Conservation (phyloP, 306 rosid genomes). For the Dalbergia oliveri region DNA sequence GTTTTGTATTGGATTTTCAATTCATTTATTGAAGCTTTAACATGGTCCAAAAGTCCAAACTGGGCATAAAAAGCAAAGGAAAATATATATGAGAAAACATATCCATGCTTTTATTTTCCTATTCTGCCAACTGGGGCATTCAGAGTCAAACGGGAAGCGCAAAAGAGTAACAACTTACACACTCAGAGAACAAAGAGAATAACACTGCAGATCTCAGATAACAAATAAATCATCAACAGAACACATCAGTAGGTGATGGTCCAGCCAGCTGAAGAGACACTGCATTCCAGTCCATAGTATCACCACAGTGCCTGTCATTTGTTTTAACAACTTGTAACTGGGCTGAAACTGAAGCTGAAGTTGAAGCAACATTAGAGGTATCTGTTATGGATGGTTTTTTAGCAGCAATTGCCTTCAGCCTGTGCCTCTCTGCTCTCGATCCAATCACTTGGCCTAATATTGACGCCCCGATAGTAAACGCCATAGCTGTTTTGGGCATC, state of each 20-base stretch:
- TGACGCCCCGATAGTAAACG: slow-evolving; percentile 95
- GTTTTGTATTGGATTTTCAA: background rate
- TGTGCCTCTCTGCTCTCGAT: slow-evolving; percentile 87
- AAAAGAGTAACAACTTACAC: slow-evolving; percentile 43
- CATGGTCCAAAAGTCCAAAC: background rate
- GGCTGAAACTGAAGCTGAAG: slow-evolving; percentile 31
- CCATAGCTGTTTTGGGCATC: slow-evolving; percentile 99
- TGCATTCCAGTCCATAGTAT: slow-evolving; percentile 68
- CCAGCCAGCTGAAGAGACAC: slow-evolving; percentile 68
- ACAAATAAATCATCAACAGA: slow-evolving; percentile 58
- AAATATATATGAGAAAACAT: slow-evolving; percentile 11
- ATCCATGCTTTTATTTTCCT: slow-evolving; percentile 44
- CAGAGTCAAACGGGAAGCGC: slow-evolving; percentile 39
- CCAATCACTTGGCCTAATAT: slow-evolving; percentile 94
- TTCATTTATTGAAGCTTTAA: slow-evolving; percentile 26
- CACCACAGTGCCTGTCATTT: slow-evolving; percentile 66
- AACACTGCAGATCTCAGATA: slow-evolving; percentile 42
- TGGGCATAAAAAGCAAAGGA: background rate
- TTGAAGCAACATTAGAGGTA: slow-evolving; percentile 46
- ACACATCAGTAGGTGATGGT: slow-evolving; percentile 71
- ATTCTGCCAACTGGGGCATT: slow-evolving; percentile 47
- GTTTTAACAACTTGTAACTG: slow-evolving; percentile 55
- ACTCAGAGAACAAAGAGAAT: slow-evolving; percentile 44
- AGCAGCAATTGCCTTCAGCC: slow-evolving; percentile 67
- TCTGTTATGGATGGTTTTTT: slow-evolving; percentile 53